Evolutionary conservation across 2,329 filamentous ascomycete species (phyloP), one percentile per base, ranked within the genome.

Genomic region (Onygena corvina): DNA sequence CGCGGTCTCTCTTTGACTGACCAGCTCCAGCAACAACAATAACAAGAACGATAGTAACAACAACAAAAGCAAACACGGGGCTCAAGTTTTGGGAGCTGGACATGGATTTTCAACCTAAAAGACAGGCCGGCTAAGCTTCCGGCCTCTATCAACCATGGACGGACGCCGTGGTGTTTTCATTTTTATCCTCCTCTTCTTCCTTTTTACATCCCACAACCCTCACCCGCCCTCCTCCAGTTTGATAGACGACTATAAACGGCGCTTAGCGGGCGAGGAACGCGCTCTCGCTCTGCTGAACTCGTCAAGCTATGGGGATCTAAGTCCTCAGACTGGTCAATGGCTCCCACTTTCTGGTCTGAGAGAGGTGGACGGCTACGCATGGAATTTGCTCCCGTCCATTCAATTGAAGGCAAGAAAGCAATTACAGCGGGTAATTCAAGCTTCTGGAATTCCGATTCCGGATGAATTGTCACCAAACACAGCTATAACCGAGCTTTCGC

Each of bases 261-360:
- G 73, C 50, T 64, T 78, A 49, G 64, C 65, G 14, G 67, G 71
- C 53, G 75, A 80, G 62, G 69, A 70, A 56, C 64, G 68, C 53
- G 70, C 71, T 49, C 66, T 79, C 16, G 64, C 65, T 11, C 59
- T 74, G n/a, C 57, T 76, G 31, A 72, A 72, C 46, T 69, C 67
- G 50, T 73, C 74, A 5, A 63, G 62, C 3, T 76, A 75, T 63
- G 75, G 73, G 30, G 71, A 76, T 48, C 72, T 80, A 33, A 64
- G 72, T 58, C 63, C 69, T 16, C 53, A 52, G 25, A 60, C 66
- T 7, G 61, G 70, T 52, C 69, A 63, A 54, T 76, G 70, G 73
- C 67, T 88, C 52, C 86, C 87, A 57, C 70, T 94, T 47, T 85
- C 85, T 2, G 90, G 90, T 1, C 81, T 93, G 53, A 77, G 84